Evolutionary conservation across 192 early-diverging fungal species (phyloP).

Genomic region (Lobosporangium transversale): DNA sequence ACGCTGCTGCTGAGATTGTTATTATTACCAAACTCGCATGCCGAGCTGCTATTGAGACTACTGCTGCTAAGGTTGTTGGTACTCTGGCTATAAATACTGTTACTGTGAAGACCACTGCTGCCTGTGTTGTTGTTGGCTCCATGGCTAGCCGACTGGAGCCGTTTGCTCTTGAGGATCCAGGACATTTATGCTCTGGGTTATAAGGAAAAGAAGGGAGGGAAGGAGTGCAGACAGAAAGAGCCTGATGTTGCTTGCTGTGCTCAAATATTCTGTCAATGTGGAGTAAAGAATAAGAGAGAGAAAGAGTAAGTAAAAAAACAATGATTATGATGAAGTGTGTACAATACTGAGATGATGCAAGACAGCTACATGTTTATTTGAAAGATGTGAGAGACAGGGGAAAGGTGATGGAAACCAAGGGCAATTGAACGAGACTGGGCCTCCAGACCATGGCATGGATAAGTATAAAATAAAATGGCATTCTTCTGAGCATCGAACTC

Average conservation of each 20-base stretch:
- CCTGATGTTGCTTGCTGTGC: not conserved
- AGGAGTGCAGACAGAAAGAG: not conserved
- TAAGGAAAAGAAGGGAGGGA: not conserved
- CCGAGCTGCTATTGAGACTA: conserved; percentile 10
- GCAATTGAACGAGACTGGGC: too few relatives aligned
- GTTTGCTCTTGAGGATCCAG: conserved; percentile 55
- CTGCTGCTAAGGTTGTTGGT: conserved; percentile 39
- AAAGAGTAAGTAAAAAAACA: too few relatives aligned
- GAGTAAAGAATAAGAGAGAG: too few relatives aligned
- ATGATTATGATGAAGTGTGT: too few relatives aligned
- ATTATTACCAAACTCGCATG: conserved; percentile 12
- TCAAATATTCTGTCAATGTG: too few relatives aligned
- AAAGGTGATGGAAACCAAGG: too few relatives aligned
- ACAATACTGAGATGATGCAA: too few relatives aligned
- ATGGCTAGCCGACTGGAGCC: conserved; percentile 45
- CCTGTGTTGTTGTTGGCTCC: conserved; percentile 27
- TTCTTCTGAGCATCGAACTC: too few relatives aligned
- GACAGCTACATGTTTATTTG: too few relatives aligned
- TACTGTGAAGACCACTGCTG: conserved; percentile 13
- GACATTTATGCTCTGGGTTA: conserved; percentile 29
- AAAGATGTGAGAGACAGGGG: too few relatives aligned
- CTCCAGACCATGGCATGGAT: too few relatives aligned
- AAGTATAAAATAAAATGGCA: too few relatives aligned
- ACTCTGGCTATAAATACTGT: conserved; percentile 52
- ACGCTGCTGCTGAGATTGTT: conserved; percentile 38